Evolutionary conservation across 352 stramenopile species (phyloP), one percentile per base, ranked within the genome.

Genomic region (Plasmopara muralis): DNA sequence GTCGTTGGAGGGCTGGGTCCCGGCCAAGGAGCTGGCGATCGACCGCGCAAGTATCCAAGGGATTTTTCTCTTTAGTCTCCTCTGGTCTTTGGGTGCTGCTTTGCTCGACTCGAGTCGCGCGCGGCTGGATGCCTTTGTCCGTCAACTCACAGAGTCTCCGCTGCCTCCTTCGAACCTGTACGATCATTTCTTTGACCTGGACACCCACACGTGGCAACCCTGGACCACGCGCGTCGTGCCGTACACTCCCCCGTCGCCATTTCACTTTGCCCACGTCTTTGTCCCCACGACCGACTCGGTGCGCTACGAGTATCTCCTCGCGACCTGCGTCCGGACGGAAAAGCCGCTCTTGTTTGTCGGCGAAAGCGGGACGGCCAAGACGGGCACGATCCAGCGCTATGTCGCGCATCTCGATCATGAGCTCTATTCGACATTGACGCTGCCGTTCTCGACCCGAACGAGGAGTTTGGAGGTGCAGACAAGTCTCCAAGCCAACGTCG

Each of bases 371-470:
- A 98, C 94, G 0, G 94, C 93, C 14, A 98, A 98, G 69, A 98
- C 94, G 4, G 80, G 97, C 34, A 98, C 92, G 9, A 96, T 98
- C 55, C 80, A 97, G 57, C 97, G 90, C 50, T 98, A 97, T 56
- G 71, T 98, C 6, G 79, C 85, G 15, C 67, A 81, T 14, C 69
- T 97, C 16, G 70, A 89, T 29, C 64, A 77, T 28, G 70, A 93
- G 41, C 74, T 57, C 12, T 82, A 58, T 58, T 83, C 82, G 29
- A 72, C 73, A 5, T 59, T 97, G 0, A 87, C 68, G 6, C 81
- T 98, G 29, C 98, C 98, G 57, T 97, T 98, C 51, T 97, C 87
- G 6, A 97, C 84, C 49, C 78, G 89, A 2, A 98, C 94, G 10
- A 97, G 82, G n/a, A 93, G 79, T 50, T 55, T 88, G 25, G 93